Evolutionary conservation across 2,329 filamentous ascomycete genomes (phyloP).

Genomic region (Colletotrichum salicis): DNA sequence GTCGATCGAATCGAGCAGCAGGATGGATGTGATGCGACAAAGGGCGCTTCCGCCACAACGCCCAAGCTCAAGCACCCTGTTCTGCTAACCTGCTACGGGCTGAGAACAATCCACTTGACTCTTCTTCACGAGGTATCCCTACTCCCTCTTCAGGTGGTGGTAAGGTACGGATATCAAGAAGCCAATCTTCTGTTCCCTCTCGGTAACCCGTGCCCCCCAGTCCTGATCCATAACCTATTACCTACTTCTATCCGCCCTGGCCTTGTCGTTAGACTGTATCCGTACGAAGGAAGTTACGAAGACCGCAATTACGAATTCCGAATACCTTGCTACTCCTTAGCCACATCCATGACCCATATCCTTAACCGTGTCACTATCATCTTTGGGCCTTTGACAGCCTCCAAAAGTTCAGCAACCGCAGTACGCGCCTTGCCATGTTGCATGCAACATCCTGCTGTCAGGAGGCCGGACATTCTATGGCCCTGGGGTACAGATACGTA

Average conservation of each 20-base stretch:
- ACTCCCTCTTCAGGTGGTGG: no score
- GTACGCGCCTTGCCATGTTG: conserved; percentile 5
- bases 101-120: conserved; percentile 12
- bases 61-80: conserved; percentile 8
- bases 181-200: background rate
- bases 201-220: background rate
- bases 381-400: background rate
- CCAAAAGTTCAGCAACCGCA: background rate
- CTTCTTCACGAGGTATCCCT: conserved; percentile 2
- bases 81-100: background rate
- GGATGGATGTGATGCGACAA: conserved; percentile 22
- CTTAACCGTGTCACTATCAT: background rate
- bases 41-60: conserved; percentile 19
- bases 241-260: background rate
- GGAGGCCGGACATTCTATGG: background rate
- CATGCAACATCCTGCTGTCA: background rate
- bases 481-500: background rate
- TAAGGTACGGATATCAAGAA: background rate
- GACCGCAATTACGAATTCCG: no score
- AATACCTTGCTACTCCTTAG: background rate
- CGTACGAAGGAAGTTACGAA: background rate
- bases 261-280: background rate
- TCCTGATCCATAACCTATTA: background rate
- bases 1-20: conserved; percentile 23
- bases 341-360: background rate